Base-by-base conservation (phyloP, 257 asterid species). In the Apocynum venetum region DNA sequence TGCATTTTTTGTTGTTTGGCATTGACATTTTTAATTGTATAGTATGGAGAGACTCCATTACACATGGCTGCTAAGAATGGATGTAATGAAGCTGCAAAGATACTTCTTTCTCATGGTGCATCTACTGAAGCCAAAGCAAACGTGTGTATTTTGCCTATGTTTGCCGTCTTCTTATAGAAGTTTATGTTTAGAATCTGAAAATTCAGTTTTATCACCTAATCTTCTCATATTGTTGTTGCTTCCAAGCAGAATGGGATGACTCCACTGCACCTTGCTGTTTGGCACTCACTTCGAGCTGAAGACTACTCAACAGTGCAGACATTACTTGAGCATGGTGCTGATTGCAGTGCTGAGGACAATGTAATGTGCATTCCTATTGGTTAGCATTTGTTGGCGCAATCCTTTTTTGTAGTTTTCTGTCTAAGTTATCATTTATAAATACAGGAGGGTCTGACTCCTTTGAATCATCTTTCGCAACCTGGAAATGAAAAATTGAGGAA, bases 21-120 rank as follows among this genome's bases (percentile, higher is more conserved):
- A 47, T 68, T 83, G 48, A 49, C 49, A 2, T 57, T 25, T 61
- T 77, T 46, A 74, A 15, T 31, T 72, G 87, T 78, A 79, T 77
- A 96, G 99, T 93, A 96, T 75, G 99, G 99, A 69, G 99, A 96
- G 88, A 93, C 98, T 66, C 98, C 99, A 53, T 84, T 96, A 87
- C 99, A 96, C 81, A 96, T 96, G 99, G 98, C 99, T 76, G 96
- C 97, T 74, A 96, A 96, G 88, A 96, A 91, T 85, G 99, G 99
- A 73, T 91, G 97, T 76, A 91, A 89, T 78, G 97, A 93, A 83
- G 88, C 98, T 80, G 95, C 89, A 67, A 87, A 90, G 83, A 53
- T 87, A 84, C 98, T 96, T 85, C 97, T 96, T 67, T 85, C 93
- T 83, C 92, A 77, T 82, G 98, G 97, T 76, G 97, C 97, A 63